A percentile compares a stretch with the other conserved stretches of the same genome.
These are phyloP conservation scores for Kluyveromyces starmeri DNA, from an alignment of 805 yeast species.

Conservation along the genomic window DNA sequence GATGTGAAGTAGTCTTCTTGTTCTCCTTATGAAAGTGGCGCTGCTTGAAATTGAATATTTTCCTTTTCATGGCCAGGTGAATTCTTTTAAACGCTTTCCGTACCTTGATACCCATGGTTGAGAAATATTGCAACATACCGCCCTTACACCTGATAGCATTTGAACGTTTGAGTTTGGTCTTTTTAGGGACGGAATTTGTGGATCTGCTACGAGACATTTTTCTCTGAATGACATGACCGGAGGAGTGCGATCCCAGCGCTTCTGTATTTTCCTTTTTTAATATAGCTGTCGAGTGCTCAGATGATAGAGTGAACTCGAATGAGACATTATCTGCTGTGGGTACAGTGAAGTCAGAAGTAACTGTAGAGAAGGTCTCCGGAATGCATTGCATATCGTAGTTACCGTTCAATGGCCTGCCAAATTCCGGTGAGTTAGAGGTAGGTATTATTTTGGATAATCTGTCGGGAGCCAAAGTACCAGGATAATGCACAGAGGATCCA, in stretches of 20 bases:
- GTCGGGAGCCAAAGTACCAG: constrained; percentile 16
- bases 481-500: constrained; percentile 10
- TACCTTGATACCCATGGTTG: constrained; percentile 19
- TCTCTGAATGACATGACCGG: not conserved
- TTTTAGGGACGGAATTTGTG: not conserved
- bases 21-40: constrained; percentile 7
- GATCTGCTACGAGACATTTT: not conserved
- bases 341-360: constrained; percentile 15
- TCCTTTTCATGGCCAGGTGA: constrained; percentile 23
- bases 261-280: not conserved
- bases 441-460: constrained; percentile 3
- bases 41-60: constrained; percentile 12
- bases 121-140: constrained; percentile 30
- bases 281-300: constrained; percentile 1
- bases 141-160: constrained; percentile 32
- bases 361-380: constrained; percentile 3
- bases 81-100: constrained; percentile 21
- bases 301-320: constrained; percentile 9
- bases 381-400: constrained; percentile 5
- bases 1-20: constrained; percentile 19
- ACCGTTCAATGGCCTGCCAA: not conserved
- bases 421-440: not conserved
- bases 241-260: not conserved
- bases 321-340: constrained; percentile 27
- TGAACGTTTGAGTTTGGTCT: constrained; percentile 26